Conservation (phyloP, 2,329 filamentous ascomycete species). For the Aspergillus sp. region DNA sequence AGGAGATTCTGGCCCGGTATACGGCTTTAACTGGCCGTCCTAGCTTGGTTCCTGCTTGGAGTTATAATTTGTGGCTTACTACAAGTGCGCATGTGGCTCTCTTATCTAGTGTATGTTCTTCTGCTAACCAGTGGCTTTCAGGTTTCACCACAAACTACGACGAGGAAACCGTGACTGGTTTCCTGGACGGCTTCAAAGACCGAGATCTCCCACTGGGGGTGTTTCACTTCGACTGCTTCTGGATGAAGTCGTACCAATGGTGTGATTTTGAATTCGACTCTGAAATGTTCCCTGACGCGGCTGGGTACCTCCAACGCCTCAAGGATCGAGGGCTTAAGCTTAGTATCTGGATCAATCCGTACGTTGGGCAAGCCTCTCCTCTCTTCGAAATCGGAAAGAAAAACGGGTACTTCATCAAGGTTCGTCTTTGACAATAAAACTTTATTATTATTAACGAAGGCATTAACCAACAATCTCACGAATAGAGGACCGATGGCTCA, state of each 20-base stretch:
- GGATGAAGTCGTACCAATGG: constrained; percentile 74
- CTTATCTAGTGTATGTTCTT: neutral
- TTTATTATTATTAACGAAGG: neutral
- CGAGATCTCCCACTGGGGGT: constrained; percentile 67
- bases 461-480: neutral
- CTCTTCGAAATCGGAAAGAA: constrained; percentile 62
- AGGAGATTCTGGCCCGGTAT: constrained; percentile 69
- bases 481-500: constrained; percentile 61
- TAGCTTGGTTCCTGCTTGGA: constrained; percentile 68
- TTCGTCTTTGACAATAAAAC: constrained; percentile 10
- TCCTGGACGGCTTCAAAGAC: constrained; percentile 67
- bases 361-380: constrained; percentile 68
- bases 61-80: constrained; percentile 73
- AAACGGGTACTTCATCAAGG: constrained; percentile 67
- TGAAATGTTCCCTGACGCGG: constrained; percentile 67
- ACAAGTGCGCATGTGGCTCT: constrained; percentile 44
- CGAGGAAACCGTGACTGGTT: constrained; percentile 64
- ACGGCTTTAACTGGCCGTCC: constrained; percentile 66
- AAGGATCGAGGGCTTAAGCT: constrained; percentile 66
- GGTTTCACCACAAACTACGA: constrained; percentile 74
- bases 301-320: constrained; percentile 62
- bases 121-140: neutral
- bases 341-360: constrained; percentile 76
- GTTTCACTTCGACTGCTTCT: constrained; percentile 77
- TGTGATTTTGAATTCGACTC: constrained; percentile 72